Base-by-base conservation (phyloP, 2,329 filamentous ascomycete genomes). In the Metarhizium robertsii region DNA sequence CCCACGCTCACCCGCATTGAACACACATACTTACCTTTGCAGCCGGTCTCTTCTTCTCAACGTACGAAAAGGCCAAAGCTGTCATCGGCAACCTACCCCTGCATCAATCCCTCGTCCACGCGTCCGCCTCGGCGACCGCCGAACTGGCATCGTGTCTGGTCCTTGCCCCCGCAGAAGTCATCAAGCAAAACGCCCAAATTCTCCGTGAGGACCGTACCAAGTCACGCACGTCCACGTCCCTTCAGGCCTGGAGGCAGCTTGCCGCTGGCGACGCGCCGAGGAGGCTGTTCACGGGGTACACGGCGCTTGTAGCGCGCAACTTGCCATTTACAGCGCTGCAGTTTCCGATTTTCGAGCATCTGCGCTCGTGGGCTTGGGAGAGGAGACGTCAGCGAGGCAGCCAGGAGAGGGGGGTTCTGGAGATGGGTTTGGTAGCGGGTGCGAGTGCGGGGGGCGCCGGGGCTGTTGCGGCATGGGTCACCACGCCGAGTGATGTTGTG, bases 111-210 rank as follows among this genome's bases (percentile, higher is more conserved):
- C 61, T 90, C 10, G 79, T 91, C 55, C 87, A 96, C 67, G 80
- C 87, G 6, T 71, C 80, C 3, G 86, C 90, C 13, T 95, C 90
- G 1, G 86, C 84, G 2, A 72, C 83, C 16, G 92, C 87, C 1
- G 92, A 96, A 71, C 80, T 91, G 61, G 88, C 90, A 3, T 92
- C 90, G 5, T 96, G 92, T 66, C 78, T 90, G 20, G 88, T 96
- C 58, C 80, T 96, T 40, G 92, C 91, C 0, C 92, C 91, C 0
- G 90, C 90, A 14, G 91, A 96, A 68, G 89, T 95, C 7, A 82
- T 96, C 60, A 96, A 96, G 73, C 91, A 95, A 67, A 96, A 96
- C 69, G 90, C 92, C 0, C 91, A 96, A 69, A 91, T 96, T 80
- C 76, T 94, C 1, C 75, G 65, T 36, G 65, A 59, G 16, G 62